Base-by-base conservation (phyloP, 495 filamentous ascomycete species). In the Sabuloglossum arenarium region DNA sequence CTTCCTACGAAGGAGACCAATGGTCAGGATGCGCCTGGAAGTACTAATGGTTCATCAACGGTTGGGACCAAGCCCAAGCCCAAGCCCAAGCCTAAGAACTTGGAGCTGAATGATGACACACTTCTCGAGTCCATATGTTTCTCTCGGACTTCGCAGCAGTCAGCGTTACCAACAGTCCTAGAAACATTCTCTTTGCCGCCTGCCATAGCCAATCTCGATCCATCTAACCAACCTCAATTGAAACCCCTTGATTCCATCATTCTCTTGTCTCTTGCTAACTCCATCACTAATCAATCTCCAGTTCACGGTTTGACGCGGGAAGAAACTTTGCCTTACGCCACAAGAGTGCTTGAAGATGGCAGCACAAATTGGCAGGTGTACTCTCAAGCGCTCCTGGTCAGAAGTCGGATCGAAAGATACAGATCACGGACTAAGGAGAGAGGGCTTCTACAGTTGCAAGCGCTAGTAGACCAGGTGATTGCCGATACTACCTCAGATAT, bases 351-450 rank as follows among this genome's bases (percentile, higher is more conserved):
- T 21, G 75, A 84, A 16, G 88, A 91, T 55, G 86, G 88, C 50
- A 84, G 84, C 60, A 88, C 87, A 1, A 97, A 97, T 67, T 99
- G 91, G 91, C 93, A 97, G 67, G 81, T 95, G 23, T 97, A 99
- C 64, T 96, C 91, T 0, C 86, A 96, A 63, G 91, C 85, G 1
- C 69, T 99, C 5, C 71, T 97, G 1, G 80, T 95, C 5, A 78
- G 91, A 45, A 90, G 86, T 63, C 75, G 91, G 3, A 86, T 96
- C 57, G 91, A 99, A 67, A 79, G 85, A 0, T 85, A 88, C 64
- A 77, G 75, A 56, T 84, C 87, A 30, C 74, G 91, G 46, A 97
- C 91, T 0, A 73, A 88, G 6, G 93, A 99, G 64, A 72, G 91
- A 56, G 81, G 88, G 8, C 79, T 99, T 1, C 71, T 99, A 5